Evolutionary conservation across 441 rosid genomes (phyloP).

Genomic region (Erodium moschatum): DNA sequence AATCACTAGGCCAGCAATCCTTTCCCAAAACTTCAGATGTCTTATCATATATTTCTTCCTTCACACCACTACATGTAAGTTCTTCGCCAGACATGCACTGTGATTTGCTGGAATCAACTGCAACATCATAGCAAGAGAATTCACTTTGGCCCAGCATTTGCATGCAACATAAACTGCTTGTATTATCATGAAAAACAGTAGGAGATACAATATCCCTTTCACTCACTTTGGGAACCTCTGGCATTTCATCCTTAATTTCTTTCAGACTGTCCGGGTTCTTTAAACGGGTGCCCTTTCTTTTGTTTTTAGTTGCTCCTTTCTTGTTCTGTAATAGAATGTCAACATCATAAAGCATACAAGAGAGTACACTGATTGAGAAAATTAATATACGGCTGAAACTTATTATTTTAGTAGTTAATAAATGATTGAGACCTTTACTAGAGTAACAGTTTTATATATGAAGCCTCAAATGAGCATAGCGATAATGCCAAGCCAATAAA

Average conservation of each 20-base stretch:
- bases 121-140: conserved; percentile 42
- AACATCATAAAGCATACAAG: conserved; percentile 6
- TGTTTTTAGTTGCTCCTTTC: conserved; percentile 29
- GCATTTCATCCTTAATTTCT: conserved; percentile 24
- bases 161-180: conserved; percentile 38
- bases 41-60: conserved; percentile 21
- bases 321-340: conserved; percentile 29
- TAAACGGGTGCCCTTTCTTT: conserved; percentile 25
- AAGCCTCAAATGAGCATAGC: neutral
- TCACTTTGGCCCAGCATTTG: conserved; percentile 44
- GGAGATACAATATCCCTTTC: conserved; percentile 40
- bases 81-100: conserved; percentile 18
- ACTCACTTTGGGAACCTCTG: conserved; percentile 32
- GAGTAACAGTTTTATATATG: neutral
- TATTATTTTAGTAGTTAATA: neutral
- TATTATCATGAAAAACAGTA: conserved; percentile 31
- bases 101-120: conserved; percentile 32
- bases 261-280: conserved; percentile 25
- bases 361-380: neutral
- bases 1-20: conserved; percentile 16
- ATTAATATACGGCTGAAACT: neutral
- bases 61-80: conserved; percentile 19
- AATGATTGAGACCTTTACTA: neutral
- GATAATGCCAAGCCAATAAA: neutral
- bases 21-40: conserved; percentile 19